A percentile compares a stretch with the other conserved stretches of the same genome.
These are phyloP conservation scores for Thraustotheca clavata DNA, from an alignment of 352 stramenopile genomes.

Conservation along the genomic window DNA sequence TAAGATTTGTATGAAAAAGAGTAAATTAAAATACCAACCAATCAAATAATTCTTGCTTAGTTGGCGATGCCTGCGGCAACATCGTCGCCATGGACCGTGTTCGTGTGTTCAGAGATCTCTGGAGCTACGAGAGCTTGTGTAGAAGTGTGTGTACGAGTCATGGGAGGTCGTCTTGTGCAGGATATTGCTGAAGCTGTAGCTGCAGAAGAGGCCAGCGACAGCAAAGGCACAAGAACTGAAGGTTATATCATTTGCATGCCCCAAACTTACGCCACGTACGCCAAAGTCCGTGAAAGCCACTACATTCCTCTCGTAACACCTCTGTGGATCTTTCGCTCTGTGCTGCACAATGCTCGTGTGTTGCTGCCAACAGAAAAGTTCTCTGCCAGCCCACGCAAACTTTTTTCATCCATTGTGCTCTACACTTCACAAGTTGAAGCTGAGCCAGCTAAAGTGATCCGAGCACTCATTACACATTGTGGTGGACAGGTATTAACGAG, in stretches of 20 bases:
- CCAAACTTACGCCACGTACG: slow-evolving; percentile 40
- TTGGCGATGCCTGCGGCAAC: no score
- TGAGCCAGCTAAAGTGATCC: slow-evolving; percentile 70
- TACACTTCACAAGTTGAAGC: slow-evolving; percentile 63
- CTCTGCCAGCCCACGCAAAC: slow-evolving; percentile 57
- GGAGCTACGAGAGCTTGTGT: background rate
- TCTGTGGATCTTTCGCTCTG: slow-evolving; percentile 72
- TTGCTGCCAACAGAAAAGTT: slow-evolving; percentile 62
- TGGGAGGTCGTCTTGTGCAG: background rate
- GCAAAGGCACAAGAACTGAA: background rate
- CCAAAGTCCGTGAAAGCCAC: slow-evolving; percentile 39
- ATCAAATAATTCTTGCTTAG: no score
- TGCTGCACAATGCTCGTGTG: slow-evolving; percentile 40
- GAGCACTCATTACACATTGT: slow-evolving; percentile 72
- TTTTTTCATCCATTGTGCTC: slow-evolving; percentile 73
- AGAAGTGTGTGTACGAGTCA: slow-evolving; percentile 16
- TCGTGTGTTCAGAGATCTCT: slow-evolving; percentile 1
- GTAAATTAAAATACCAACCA: no score
- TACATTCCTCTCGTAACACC: slow-evolving; percentile 68
- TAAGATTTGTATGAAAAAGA: no score
- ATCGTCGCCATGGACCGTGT: slow-evolving; percentile 9
- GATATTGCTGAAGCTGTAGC: background rate
- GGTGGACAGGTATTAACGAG: slow-evolving; percentile 65
- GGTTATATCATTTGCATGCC: slow-evolving; percentile 60
- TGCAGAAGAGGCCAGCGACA: background rate